Base-by-base conservation (phyloP, 352 stramenopile species). In the Globisporangium cylindrosporum region DNA sequence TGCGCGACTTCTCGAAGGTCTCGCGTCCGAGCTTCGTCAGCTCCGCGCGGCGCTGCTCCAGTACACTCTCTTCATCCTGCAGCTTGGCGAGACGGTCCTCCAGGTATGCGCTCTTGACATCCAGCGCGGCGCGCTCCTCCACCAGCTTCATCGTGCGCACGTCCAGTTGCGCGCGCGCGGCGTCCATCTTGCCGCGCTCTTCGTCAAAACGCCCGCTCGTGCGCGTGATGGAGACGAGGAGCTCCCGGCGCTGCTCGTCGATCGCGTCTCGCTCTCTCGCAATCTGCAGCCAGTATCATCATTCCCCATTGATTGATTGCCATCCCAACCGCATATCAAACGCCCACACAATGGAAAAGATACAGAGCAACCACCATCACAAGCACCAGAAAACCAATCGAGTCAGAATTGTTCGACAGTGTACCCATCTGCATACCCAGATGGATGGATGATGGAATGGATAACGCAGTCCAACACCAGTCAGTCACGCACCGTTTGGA, bases 181-280 rank as follows among this genome's bases (percentile, higher is more conserved):
- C 79, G 56, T 93, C 85, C 61, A 93, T 56, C 41, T 82, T 80
- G n/a, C 75, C 85, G 12, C 86, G 84, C 54, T 93, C 85, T 32
- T 95, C 85, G 67, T 95, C 85, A 3, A 81, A 70, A 15, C 85
- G 82, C 4, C 78, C 72, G 22, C 76, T 81, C 53, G 79, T 76
- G 34, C 74, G 75, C 43, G 81, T 77, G 64, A 90, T 75, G 8
- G 77, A 79, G 57, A 78, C 72, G 18, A 95, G 59, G 43, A 93
- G 69, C 65, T 93, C 84, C 14, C 80, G 75, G 4, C 85, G 84
- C 69, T 95, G 84, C 54, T 84, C 83, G 58, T 95, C 87, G 15
- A 93, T 76, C 5, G 82, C 80, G 29, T 91, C 79, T 0, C 85
- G 84, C 62, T 95, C 87, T 15, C 85, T 77, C 12, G 77, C 58